A percentile compares a stretch with the other conserved stretches of the same genome.
Evolutionary conservation across 108 stramenopile species (phyloP).

Genomic region (Nannochloropsis gaditana): DNA sequence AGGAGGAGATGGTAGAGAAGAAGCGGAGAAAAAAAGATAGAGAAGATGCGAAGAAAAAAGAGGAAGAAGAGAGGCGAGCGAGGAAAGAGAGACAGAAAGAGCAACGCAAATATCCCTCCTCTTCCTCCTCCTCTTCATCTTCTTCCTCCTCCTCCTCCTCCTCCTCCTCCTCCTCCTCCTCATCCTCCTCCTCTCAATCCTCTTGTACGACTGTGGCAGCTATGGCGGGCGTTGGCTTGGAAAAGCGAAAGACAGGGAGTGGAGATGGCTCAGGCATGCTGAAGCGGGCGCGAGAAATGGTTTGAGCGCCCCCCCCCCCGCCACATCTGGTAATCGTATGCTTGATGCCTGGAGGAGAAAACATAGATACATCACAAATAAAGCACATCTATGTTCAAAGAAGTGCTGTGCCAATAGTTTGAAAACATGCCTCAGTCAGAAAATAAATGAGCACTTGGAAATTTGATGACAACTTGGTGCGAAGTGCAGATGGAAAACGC

Average conservation of each 20-base stretch:
- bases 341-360: too few species aligned
- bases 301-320: neutral
- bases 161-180: neutral
- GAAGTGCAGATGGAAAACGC: too few species aligned
- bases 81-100: neutral
- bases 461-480: too few species aligned
- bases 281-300: neutral
- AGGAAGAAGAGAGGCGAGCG: neutral
- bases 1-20: slow-evolving; percentile 52
- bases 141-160: neutral
- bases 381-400: too few species aligned
- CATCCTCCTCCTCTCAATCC: neutral
- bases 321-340: too few species aligned
- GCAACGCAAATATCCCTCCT: neutral
- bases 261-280: neutral
- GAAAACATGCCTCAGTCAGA: too few species aligned
- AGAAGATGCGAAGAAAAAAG: slow-evolving; percentile 4
- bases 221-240: neutral
- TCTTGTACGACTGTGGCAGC: neutral
- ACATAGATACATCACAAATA: too few species aligned
- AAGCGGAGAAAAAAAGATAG: slow-evolving; percentile 13
- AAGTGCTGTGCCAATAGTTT: too few species aligned
- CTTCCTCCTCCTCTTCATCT: neutral
- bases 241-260: neutral
- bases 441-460: too few species aligned